These are phyloP conservation scores for Leccinum subrobustum DNA, from an alignment of 1,284 basidiomycete genomes.

Conservation along the genomic window DNA sequence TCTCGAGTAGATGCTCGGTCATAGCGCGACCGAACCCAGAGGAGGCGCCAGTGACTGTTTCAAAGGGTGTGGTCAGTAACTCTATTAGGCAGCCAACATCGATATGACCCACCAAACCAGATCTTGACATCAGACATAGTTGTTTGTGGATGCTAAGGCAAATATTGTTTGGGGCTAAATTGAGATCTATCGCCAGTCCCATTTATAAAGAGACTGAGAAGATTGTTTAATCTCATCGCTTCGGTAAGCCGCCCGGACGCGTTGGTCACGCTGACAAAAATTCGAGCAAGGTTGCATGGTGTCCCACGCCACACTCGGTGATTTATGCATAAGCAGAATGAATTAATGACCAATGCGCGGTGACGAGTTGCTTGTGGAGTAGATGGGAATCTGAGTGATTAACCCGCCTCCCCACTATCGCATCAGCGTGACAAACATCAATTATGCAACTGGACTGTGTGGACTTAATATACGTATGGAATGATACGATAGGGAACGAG, in stretches of 20 bases:
- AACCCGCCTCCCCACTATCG: background rate
- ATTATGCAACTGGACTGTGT: background rate
- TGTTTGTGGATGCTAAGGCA: background rate
- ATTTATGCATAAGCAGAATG: background rate
- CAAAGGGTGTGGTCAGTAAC: background rate
- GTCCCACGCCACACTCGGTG: background rate
- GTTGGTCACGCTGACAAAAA: background rate
- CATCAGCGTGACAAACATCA: background rate
- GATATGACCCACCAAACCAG: slow-evolving; percentile 18
- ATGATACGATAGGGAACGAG: slow-evolving; percentile 88
- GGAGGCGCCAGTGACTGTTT: slow-evolving; percentile 28
- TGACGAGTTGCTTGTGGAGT: too few species aligned
- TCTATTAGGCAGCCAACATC: background rate
- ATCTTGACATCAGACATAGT: slow-evolving; percentile 21
- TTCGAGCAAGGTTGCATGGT: background rate
- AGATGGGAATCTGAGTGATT: background rate
- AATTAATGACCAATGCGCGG: background rate
- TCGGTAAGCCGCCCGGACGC: background rate
- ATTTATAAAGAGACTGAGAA: slow-evolving; percentile 1
- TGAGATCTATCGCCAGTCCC: background rate
- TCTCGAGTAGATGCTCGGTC: slow-evolving; percentile 28
- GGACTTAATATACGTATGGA: slow-evolving; percentile 73
- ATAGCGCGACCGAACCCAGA: slow-evolving; percentile 30
- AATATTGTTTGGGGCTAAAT: background rate
- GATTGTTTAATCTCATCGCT: background rate